Conservation (phyloP, 2,329 filamentous ascomycete species). For the Pyrenochaeta sp. region DNA sequence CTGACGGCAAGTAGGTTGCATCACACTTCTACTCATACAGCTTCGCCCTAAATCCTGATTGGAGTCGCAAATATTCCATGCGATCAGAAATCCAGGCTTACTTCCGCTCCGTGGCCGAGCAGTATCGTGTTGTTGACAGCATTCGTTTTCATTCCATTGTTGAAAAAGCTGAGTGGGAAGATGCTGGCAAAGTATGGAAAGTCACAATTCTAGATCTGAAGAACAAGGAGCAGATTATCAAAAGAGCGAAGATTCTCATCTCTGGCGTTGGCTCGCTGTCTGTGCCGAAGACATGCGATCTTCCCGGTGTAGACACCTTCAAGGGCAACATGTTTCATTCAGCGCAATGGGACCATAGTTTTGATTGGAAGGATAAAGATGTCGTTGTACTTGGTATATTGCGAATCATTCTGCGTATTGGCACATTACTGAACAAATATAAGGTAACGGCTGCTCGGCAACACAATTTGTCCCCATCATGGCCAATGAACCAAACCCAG, state of each 20-base stretch:
- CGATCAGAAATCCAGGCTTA: conserved; percentile 66
- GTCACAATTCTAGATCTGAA: conserved; percentile 34
- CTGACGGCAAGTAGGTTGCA: conserved; percentile 28
- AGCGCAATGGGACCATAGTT: conserved; percentile 56
- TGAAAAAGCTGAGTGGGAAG: conserved; percentile 56
- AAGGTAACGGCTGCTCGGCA: conserved; percentile 58
- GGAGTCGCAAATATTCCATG: conserved; percentile 66
- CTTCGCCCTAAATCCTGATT: conserved; percentile 67
- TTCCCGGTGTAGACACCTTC: conserved; percentile 58
- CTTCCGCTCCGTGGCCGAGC: conserved; percentile 50
- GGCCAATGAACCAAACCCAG: conserved; percentile 46
- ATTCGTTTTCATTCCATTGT: conserved; percentile 57
- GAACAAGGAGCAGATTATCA: conserved; percentile 24
- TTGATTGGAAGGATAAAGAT: conserved; percentile 56
- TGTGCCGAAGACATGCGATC: conserved; percentile 47
- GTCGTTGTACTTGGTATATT: conserved; percentile 41
- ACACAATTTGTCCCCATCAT: conserved; percentile 60
- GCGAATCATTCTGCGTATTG: neutral
- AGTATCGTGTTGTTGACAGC: conserved; percentile 50
- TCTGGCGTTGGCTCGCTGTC: conserved; percentile 39
- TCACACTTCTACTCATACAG: conserved; percentile 69
- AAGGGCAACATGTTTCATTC: conserved; percentile 46
- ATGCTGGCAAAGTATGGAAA: conserved; percentile 51
- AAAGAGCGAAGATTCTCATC: conserved; percentile 37
- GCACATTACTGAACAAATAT: neutral